Evolutionary conservation across 805 yeast species (phyloP).

Genomic region (Candida argentea): DNA sequence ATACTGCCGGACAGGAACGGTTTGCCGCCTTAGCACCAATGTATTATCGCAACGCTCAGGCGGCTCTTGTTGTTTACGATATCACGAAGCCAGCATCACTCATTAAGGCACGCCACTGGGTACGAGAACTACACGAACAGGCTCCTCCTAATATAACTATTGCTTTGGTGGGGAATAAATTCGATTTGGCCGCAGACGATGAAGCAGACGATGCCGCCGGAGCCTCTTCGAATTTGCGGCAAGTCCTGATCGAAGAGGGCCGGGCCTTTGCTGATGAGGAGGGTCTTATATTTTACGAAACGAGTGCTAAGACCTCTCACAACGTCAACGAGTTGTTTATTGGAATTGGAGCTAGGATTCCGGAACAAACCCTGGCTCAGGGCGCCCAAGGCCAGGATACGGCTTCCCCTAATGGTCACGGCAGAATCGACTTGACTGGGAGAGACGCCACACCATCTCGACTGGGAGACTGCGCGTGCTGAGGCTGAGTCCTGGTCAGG

Average conservation of each 20-base stretch:
- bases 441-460: slow-evolving; percentile 2
- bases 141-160: slow-evolving; percentile 87
- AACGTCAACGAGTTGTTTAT: slow-evolving; percentile 88
- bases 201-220: slow-evolving; percentile 34
- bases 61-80: slow-evolving; percentile 92
- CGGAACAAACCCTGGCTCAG: too few relatives aligned
- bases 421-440: slow-evolving; percentile 27
- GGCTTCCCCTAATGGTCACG: slow-evolving; percentile 5
- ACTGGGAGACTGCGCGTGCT: slow-evolving; percentile 14
- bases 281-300: slow-evolving; percentile 82
- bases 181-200: slow-evolving; percentile 59
- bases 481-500: too few relatives aligned
- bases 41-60: slow-evolving; percentile 96
- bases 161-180: slow-evolving; percentile 90
- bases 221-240: slow-evolving; percentile 45
- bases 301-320: slow-evolving; percentile 84
- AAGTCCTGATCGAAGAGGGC: slow-evolving; percentile 83
- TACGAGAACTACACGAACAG: slow-evolving; percentile 88
- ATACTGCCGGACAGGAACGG: slow-evolving; percentile 96
- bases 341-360: slow-evolving; percentile 82
- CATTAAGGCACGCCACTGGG: slow-evolving; percentile 95
- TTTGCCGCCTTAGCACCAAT: slow-evolving; percentile 94
- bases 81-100: slow-evolving; percentile 91
- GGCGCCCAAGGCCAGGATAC: too few relatives aligned
- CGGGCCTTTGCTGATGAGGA: slow-evolving; percentile 83